Evolutionary conservation across 2,329 filamentous ascomycete genomes (phyloP), one percentile per base, ranked within the genome.

Genomic region (Nigrograna mackinnonii): DNA sequence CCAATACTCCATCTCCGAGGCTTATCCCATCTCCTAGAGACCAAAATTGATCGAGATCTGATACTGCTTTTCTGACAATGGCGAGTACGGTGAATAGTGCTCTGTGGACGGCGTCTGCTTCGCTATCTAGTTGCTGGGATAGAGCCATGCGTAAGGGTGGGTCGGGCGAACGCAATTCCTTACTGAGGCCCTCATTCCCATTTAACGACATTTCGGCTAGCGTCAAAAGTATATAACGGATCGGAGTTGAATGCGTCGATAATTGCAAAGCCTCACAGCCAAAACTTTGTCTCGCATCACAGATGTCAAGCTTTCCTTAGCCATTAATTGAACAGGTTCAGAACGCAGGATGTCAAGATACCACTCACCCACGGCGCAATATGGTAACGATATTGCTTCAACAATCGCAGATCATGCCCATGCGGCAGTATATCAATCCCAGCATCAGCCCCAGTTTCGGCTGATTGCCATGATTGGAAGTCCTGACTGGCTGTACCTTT

Each of bases 221-320:
- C 1, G 79, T 78, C 5, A 82, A 64, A 22, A 82, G 71, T 0
- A 76, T 76, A 44, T 77, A 77, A 59, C 3, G 80, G 49, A 18
- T 74, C 64, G 0, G 71, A 64, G 18, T 74, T 74, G 18, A 62
- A 67, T 31, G 72, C 1, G 37, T 71, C 1, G 78, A 77, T 21
- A 80, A 60, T 2, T 76, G 60, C 0, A 79, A 75, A 3, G 82
- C 64, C 9, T 77, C 70, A 1, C 76, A 72, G 14, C 76, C 74
- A 52, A 83, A 82, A 33, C 75, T 73, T 11, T 75, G 73, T 12
- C 75, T 64, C 20, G 70, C 67, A 44, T 83, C 79, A 38, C 81
- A 80, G 59, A 80, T 82, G 51, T 83, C 79, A 3, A 83, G 72
- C 76, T 76, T 34, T 37, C 13, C 2, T 3, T 35, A 19, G 43